Base-by-base conservation (phyloP, 768 basidiomycete species). In the Fomitopsis pulvina region DNA sequence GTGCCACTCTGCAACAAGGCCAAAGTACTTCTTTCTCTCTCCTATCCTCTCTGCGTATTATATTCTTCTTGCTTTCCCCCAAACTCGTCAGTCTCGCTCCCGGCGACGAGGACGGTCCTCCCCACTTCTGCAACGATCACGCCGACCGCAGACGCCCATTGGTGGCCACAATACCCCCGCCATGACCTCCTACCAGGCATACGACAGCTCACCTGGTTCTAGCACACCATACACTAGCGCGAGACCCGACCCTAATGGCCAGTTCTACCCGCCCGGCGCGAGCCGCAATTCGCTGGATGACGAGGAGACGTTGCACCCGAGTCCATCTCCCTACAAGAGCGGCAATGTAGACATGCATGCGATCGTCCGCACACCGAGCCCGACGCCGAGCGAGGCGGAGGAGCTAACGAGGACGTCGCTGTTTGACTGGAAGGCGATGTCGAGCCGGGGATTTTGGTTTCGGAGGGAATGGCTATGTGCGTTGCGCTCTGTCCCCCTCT, bases 381-480 rank as follows among this genome's bases (percentile, higher is more conserved):
- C 68, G 16, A 69, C 68, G 2, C 67, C 68, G 10, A 64, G 61
- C 45, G 68, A 69, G 57, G 57, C 55, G 2, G 61, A 58, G 41
- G 63, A 62, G 54, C 63, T 69, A 41, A 49, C 51, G 3, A 60
- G 61, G 41, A 44, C 47, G 1, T 37, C 57, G 22, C 11, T 67
- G 14, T 46, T 68, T 40, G 63, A 69, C 52, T 69, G 61, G 60
- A 56, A 68, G 44, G 53, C 60, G 14, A 58, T 68, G 52, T 9
- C 32, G 39, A 53, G 47, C 18, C 60, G 58, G 63, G 55, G 54
- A 14, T 68, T 60, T 46, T 69, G 68, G 68, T 6, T 69, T 12
- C 55, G 68, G 50, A 56, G 55, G 42, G 63, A 68, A 28, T 68
- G 65, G 66, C 6, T 62, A n/a, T 69, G 68, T 68, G 48, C 59